These are phyloP conservation scores for Xanthoconium separans DNA, from an alignment of 1,284 basidiomycete genomes.

Conservation along the genomic window DNA sequence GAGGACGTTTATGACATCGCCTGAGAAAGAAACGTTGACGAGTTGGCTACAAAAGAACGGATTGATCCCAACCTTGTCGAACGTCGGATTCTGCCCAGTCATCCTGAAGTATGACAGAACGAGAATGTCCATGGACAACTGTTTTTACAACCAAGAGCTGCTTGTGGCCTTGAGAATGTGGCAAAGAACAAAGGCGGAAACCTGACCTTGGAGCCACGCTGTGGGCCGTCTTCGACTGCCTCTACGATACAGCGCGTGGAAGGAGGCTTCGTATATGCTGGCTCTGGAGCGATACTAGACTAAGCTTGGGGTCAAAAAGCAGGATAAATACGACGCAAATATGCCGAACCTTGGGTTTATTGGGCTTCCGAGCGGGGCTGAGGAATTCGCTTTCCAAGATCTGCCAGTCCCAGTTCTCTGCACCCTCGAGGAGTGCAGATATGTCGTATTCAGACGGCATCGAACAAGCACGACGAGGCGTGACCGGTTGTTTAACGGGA, in stretches of 20 bases:
- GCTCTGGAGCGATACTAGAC: slow-evolving; percentile 18
- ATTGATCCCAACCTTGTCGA: slow-evolving; percentile 41
- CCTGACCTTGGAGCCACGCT: slow-evolving; percentile 17
- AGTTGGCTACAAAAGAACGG: neutral
- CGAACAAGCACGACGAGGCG: slow-evolving; percentile 12
- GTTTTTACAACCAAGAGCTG: slow-evolving; percentile 46
- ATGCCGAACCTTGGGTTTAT: slow-evolving; percentile 22
- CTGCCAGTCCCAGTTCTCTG: slow-evolving; percentile 52
- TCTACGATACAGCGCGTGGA: slow-evolving; percentile 55
- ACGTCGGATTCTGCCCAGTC: slow-evolving; percentile 67
- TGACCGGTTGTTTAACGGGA: slow-evolving; percentile 21
- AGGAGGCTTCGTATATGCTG: slow-evolving; percentile 31
- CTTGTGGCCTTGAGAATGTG: slow-evolving; percentile 3
- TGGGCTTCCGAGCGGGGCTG: slow-evolving; percentile 32
- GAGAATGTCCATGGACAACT: slow-evolving; percentile 38
- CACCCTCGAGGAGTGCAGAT: slow-evolving; percentile 40
- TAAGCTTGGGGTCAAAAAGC: slow-evolving; percentile 6
- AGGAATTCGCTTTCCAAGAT: slow-evolving; percentile 45
- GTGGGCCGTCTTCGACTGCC: slow-evolving; percentile 35
- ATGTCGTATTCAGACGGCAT: slow-evolving; percentile 13
- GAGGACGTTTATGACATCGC: slow-evolving; percentile 78
- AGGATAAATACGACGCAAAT: neutral
- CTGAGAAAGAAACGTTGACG: slow-evolving; percentile 34
- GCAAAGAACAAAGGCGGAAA: neutral
- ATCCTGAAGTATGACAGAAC: slow-evolving; percentile 57